Evolutionary conservation across 495 filamentous ascomycete genomes (phyloP).

Genomic region (Penicillium odoratum): DNA sequence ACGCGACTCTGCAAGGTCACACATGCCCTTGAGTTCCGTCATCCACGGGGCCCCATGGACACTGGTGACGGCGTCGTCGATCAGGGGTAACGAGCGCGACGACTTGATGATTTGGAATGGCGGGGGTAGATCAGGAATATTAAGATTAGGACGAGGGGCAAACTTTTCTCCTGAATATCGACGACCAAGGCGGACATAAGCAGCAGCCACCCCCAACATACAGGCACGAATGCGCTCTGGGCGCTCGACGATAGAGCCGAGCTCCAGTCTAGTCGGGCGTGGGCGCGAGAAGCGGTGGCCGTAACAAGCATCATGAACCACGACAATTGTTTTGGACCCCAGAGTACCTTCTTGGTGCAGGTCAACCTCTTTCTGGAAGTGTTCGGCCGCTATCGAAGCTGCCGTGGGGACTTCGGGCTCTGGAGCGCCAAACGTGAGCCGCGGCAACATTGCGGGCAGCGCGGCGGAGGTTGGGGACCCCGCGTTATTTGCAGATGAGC

Average conservation of each 20-base stretch:
- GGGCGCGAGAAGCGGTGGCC: slow-evolving; percentile 86
- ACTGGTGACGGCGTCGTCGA: slow-evolving; percentile 69
- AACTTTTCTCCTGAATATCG: slow-evolving; percentile 71
- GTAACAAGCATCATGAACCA: slow-evolving; percentile 91
- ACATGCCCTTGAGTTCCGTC: slow-evolving; percentile 85
- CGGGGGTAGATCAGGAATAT: slow-evolving; percentile 48
- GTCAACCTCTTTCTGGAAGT: slow-evolving; percentile 69
- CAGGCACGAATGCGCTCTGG: slow-evolving; percentile 89
- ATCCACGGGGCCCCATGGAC: slow-evolving; percentile 89
- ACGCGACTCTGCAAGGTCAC: slow-evolving; percentile 70
- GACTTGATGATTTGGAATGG: slow-evolving; percentile 81
- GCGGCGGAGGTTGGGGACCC: slow-evolving; percentile 36
- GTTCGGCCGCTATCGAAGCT: slow-evolving; percentile 64
- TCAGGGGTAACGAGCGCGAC: slow-evolving; percentile 59
- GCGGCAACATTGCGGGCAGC: slow-evolving; percentile 20
- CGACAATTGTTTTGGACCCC: slow-evolving; percentile 68
- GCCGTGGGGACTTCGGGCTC: slow-evolving; percentile 54
- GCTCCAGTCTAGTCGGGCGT: slow-evolving; percentile 60
- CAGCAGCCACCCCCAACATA: slow-evolving; percentile 76
- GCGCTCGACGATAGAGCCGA: slow-evolving; percentile 82
- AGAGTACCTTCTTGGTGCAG: slow-evolving; percentile 55
- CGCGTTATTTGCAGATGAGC: slow-evolving; percentile 48
- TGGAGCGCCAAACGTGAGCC: background rate
- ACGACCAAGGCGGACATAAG: slow-evolving; percentile 83
- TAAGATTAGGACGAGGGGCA: slow-evolving; percentile 59